A percentile compares a stretch with the other conserved stretches of the same genome.
phyloP scores from a whole-genome alignment of 176 grass and related monocot genomes.

The Phoenix roebelenii region DNA sequence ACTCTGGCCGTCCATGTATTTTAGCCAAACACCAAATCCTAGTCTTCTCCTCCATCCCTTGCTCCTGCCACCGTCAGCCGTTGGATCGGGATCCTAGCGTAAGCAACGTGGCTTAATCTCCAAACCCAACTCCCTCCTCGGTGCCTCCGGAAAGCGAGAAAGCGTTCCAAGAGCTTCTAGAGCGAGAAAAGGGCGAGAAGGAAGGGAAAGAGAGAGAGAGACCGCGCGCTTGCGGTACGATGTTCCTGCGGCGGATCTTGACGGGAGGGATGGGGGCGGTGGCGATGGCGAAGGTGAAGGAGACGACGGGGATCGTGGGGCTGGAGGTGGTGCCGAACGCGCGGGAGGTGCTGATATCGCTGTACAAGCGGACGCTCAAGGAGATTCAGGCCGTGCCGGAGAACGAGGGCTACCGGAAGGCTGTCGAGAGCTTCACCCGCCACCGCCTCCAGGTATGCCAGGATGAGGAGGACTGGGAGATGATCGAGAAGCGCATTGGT shows the following conservation, averaged over 20 bases:
- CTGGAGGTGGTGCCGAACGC: conserved; percentile 36
- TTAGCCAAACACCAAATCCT: too few species aligned
- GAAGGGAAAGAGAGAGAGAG: background rate
- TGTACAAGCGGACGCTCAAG: conserved; percentile 65
- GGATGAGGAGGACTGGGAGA: conserved; percentile 70
- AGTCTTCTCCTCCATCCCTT: too few species aligned
- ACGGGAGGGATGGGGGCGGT: conserved; percentile 41
- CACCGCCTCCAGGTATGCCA: conserved; percentile 81
- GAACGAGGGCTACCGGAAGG: conserved; percentile 94
- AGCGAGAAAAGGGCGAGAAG: background rate
- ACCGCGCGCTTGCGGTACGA: background rate
- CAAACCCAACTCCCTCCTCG: too few species aligned
- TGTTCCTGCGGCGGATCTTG: conserved; percentile 80
- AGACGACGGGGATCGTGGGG: conserved; percentile 4
- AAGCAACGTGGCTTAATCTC: too few species aligned
- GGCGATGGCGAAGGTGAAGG: conserved; percentile 4
- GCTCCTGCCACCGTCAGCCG: too few species aligned
- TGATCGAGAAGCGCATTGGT: conserved; percentile 63
- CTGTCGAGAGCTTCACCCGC: conserved; percentile 72
- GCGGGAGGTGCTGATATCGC: conserved; percentile 60
- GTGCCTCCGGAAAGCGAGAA: too few species aligned
- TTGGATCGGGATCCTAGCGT: too few species aligned
- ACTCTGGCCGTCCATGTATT: too few species aligned
- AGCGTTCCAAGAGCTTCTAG: too few species aligned
- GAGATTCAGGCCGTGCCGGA: conserved; percentile 72